A percentile compares a stretch with the other conserved stretches of the same genome.
Conservation (phyloP, 2,329 filamentous ascomycete species). For the Clathrospora elynae region DNA sequence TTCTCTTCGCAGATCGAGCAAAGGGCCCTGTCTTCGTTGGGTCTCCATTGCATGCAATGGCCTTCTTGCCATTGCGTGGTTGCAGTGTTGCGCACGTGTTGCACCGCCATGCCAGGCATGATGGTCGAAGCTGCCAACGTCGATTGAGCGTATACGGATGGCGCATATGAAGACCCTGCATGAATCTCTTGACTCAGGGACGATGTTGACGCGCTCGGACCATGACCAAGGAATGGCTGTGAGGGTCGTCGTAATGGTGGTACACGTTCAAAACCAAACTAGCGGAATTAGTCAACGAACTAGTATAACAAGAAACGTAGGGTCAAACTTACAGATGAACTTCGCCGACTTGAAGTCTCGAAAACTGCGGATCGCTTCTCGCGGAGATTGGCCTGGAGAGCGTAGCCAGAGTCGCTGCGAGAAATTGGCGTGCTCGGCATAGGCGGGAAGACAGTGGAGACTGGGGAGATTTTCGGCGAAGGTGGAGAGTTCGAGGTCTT, state of each 20-base stretch:
- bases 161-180: conserved; percentile 67
- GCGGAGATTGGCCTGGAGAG: conserved; percentile 79
- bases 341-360: conserved; percentile 77
- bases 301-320: conserved; percentile 9
- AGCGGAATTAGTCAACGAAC: conserved; percentile 34
- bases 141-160: conserved; percentile 84
- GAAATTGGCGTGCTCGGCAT: conserved; percentile 80
- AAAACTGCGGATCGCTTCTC: conserved; percentile 97
- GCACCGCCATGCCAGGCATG: conserved; percentile 82
- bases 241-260: conserved; percentile 66
- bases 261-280: conserved; percentile 77
- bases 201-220: conserved; percentile 69
- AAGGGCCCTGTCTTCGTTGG: conserved; percentile 62
- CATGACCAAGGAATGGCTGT: conserved; percentile 71
- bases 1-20: conserved; percentile 80
- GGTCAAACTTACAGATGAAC: conserved; percentile 68
- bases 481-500: conserved; percentile 57
- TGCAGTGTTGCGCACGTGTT: conserved; percentile 78
- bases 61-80: conserved; percentile 84
- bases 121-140: conserved; percentile 83
- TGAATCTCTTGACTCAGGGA: conserved; percentile 58
- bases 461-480: conserved; percentile 70
- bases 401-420: conserved; percentile 88
- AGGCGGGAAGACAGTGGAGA: conserved; percentile 77
- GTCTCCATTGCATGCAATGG: conserved; percentile 73